Base-by-base conservation (phyloP, 805 yeast species). In the Barnettozyma sp. region DNA sequence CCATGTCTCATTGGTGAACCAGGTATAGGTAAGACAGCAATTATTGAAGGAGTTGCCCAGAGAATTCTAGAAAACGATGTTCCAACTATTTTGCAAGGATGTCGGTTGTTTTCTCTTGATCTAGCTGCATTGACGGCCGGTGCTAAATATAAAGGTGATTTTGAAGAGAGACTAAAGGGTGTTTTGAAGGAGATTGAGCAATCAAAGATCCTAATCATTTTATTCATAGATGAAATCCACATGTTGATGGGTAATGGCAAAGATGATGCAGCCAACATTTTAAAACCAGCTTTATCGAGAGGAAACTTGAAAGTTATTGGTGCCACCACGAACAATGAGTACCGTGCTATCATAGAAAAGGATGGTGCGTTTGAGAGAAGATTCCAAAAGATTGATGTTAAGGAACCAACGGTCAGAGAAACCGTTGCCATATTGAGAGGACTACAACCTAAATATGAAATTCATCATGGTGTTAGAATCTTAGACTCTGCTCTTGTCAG, bases 211-310 rank as follows among this genome's bases (percentile, higher is more conserved):
- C 72, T 87, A 75, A 86, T 92, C 46, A 78, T 92, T 45, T 70
- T 92, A 40, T 92, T 92, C 66, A 84, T 92, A 52, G 98, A 92
- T 65, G 98, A 92, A 64, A 92, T 92, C 58, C 98, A 92, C 65
- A 92, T 92, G 97, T 75, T 92, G 48, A 92, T 92, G 98, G 98
- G 98, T 51, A 95, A 92, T 58, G 98, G 98, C 58, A 92, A 88
- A 64, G 78, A 83, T 44, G 98, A 92, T 28, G 95, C 95, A 25
- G 98, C 98, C 26, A 92, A 92, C 62, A 73, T 92, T 53, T 75
- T 92, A 59, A 92, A 92, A 65, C 98, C 98, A 25, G 94, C 94
- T 72, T 74, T 92, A 45, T 97, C 98, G 2, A 79, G 98, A 64
- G 97, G 98, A 50, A 73, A 82, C 35, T 76, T 92, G 55, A 97